Base-by-base conservation (phyloP, 805 yeast species). In the Sugiyamaella lignohabitans region DNA sequence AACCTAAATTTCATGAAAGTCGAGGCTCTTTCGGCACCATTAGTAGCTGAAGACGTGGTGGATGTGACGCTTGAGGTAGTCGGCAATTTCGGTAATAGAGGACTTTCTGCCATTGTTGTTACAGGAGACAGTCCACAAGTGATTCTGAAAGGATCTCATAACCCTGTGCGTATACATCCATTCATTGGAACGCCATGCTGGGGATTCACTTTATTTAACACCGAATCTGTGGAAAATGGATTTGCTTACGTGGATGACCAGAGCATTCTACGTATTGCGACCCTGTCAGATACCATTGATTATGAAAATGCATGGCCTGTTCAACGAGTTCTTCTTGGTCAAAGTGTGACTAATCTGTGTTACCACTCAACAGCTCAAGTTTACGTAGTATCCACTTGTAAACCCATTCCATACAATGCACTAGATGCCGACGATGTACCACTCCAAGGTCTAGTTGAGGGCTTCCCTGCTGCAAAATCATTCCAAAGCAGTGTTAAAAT, bases 121-220 rank as follows among this genome's bases (percentile, higher is more conserved):
- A 80, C 91, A 1, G 96, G 96, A 39, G 75, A 74, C 18, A 78
- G 76, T 16, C 86, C 96, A 1, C 82, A 77, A 53, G 68, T 82
- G 44, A 74, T 88, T 3, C 60, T 27, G 11, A 85, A 84, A 53
- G 74, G 80, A 10, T 69, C 76, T 38, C 78, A 76, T 51, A 76
- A 93, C 0, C 63, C 69, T 3, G 86, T 91, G 2, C 70, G 84
- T 47, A 67, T 84, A 11, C 79, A 78, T 62, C 79, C 78, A 52
- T 83, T 87, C 58, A 75, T 87, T 4, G 74, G 76, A 40, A 72
- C 76, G 6, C 78, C 86, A 0, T 72, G 57, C 3, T 20, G 30
- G 4, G 53, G 51, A 3, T 73, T 85, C 54, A 80, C 84, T 2
- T 69, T 74, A 5, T 78, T 75, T 57, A 70, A 74, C 39, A 62